Base-by-base conservation (phyloP, 2,329 filamentous ascomycete genomes). In the Paecilomyces fulvus region DNA sequence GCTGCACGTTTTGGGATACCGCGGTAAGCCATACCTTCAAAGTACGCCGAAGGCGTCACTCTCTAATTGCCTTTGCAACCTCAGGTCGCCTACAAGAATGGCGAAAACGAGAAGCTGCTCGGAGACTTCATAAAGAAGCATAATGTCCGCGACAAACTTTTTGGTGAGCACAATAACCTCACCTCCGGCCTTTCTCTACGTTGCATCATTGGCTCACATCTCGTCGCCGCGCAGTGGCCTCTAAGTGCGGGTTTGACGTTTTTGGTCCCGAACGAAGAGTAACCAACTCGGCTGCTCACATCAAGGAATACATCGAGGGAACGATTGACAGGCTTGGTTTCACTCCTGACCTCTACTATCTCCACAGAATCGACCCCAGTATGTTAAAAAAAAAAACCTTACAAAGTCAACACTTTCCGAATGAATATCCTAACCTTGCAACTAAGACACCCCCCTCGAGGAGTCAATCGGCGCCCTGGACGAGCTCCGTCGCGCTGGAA, bases 101-200 rank as follows among this genome's bases (percentile, higher is more conserved):
- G 77, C 33, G 70, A 78, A 11, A 80, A 80, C 52, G 78, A 80
- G 55, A 79, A 77, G 63, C 70, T 80, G 0, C 64, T 80, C 0
- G 78, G 77, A 3, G 76, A 79, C 30, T 80, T 80, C 58, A 79
- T 80, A 58, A 64, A 73, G 23, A 80, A 79, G 61, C 77, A 80
- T 64, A 77, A 79, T 52, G 67, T 77, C 9, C 75, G 78, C 1
- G 77, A 79, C 55, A 79, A 79, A 59, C 43, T 80, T n/a, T 79
- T 80, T 59, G 64, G 76, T 77, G 58, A 54, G 74, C 66, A 9
- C 31, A 30, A 3, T 31, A 23, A 54, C 4, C 21, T 21, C 21
- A n/a, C 3, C 21, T 21, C 21, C 3, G 2, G 21, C 21, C 3
- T 21, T 17, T 12, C 11, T 3, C 5, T 30, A 30, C 30, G 3